Conservation (phyloP, 1,284 basidiomycete species). For the Moniliophthora roreri region DNA sequence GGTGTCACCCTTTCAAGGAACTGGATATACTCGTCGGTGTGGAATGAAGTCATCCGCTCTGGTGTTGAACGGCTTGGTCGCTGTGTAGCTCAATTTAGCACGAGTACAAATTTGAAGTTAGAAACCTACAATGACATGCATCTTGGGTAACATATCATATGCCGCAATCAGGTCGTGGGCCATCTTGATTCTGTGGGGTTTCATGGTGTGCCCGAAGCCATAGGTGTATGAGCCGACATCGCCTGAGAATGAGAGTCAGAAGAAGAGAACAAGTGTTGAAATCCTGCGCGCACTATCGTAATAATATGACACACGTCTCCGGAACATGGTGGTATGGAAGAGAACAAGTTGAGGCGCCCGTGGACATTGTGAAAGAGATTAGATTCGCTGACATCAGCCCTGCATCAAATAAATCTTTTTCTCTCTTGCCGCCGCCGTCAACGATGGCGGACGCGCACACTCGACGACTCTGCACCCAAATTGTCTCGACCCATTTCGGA, state of each 20-base stretch:
- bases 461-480: slow-evolving; percentile 12
- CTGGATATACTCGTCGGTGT: slow-evolving; percentile 97
- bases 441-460: slow-evolving; percentile 3
- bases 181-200: slow-evolving; percentile 91
- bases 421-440: not conserved
- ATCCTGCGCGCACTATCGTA: not conserved
- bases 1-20: slow-evolving; percentile 88
- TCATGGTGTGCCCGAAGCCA: slow-evolving; percentile 91
- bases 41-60: slow-evolving; percentile 88
- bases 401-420: not conserved
- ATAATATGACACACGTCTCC: slow-evolving; percentile 35
- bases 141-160: slow-evolving; percentile 88
- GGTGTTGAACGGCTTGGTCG: slow-evolving; percentile 80
- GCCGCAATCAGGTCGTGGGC: slow-evolving; percentile 91
- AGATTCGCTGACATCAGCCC: not conserved
- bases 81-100: slow-evolving; percentile 36
- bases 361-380: not conserved
- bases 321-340: not conserved
- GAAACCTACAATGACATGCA: slow-evolving; percentile 82
- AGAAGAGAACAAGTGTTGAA: not conserved
- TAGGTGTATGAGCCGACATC: slow-evolving; percentile 87
- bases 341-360: not conserved
- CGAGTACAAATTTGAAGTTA: not conserved
- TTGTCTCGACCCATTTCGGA: slow-evolving; percentile 14
- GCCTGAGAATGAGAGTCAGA: not conserved